phyloP scores from a whole-genome alignment of 2,329 filamentous ascomycete species.

The Fusarium scirpi region DNA sequence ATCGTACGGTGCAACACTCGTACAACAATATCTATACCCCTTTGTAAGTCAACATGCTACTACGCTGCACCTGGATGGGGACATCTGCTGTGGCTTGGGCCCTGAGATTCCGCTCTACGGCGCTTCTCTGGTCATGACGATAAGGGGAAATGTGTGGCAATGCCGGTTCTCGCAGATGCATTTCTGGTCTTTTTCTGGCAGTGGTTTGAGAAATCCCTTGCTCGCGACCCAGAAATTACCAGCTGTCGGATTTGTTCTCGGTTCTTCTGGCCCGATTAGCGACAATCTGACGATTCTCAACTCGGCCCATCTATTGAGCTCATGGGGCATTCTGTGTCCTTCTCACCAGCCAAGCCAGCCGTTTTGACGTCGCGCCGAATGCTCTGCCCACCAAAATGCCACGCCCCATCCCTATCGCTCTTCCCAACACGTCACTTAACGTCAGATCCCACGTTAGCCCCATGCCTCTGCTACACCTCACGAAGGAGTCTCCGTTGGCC shows the following conservation, averaged over 20 bases:
- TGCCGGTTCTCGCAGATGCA: slow-evolving; percentile 28
- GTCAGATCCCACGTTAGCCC: slow-evolving; percentile 45
- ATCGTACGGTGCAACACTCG: slow-evolving; percentile 49
- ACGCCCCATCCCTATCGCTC: slow-evolving; percentile 42
- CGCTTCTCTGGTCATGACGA: slow-evolving; percentile 14
- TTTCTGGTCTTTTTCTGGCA: slow-evolving; percentile 21
- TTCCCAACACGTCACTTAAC: slow-evolving; percentile 49
- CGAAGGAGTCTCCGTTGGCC: slow-evolving; percentile 33
- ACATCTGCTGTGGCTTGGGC: slow-evolving; percentile 35
- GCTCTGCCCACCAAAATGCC: slow-evolving; percentile 44
- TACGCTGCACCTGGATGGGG: slow-evolving; percentile 40
- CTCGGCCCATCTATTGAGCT: slow-evolving; percentile 39
- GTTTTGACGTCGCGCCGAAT: slow-evolving; percentile 38
- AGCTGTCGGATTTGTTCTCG: slow-evolving; percentile 22
- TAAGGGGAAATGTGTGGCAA: slow-evolving; percentile 35
- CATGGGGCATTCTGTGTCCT: slow-evolving; percentile 31
- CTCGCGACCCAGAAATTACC: slow-evolving; percentile 17
- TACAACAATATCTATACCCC: slow-evolving; percentile 41
- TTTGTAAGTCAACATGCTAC: slow-evolving; percentile 43
- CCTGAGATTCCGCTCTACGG: slow-evolving; percentile 15
- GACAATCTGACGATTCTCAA: slow-evolving; percentile 39
- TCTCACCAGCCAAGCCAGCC: slow-evolving; percentile 28
- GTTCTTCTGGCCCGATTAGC: slow-evolving; percentile 39
- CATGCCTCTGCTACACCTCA: slow-evolving; percentile 38
- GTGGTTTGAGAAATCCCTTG: slow-evolving; percentile 6